Evolutionary conservation across 441 rosid species (phyloP).

Genomic region (Pelargonium cotyledonis): DNA sequence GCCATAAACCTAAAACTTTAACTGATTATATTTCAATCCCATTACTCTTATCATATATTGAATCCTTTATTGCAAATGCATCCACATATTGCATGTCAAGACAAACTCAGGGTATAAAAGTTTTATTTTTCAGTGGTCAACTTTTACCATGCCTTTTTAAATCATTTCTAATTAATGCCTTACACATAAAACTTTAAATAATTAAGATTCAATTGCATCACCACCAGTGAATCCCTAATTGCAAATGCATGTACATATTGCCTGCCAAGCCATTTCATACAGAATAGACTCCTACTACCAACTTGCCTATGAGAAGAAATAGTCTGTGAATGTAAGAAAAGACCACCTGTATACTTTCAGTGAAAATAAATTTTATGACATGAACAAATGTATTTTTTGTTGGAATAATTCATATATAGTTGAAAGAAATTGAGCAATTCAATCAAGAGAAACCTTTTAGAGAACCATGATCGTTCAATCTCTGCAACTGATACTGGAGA

Average conservation of each 20-base stretch:
- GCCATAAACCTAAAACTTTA: background rate
- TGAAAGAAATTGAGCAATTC: background rate
- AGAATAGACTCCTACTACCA: background rate
- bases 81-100: background rate
- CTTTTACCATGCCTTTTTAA: too few relatives aligned
- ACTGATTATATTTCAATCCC: background rate
- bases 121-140: too few relatives aligned
- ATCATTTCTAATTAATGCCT: too few relatives aligned
- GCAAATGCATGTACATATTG: too few relatives aligned
- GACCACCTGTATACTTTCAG: background rate
- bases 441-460: slow-evolving; percentile 63
- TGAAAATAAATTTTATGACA: background rate
- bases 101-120: too few relatives aligned
- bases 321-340: background rate
- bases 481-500: slow-evolving; percentile 88
- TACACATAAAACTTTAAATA: too few relatives aligned
- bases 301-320: background rate
- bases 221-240: too few relatives aligned
- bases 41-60: background rate
- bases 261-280: background rate
- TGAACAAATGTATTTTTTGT: background rate
- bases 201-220: too few relatives aligned
- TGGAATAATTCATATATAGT: background rate
- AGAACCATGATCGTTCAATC: slow-evolving; percentile 65
- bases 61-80: background rate